Base-by-base conservation (phyloP, 2,329 filamentous ascomycete species). In the Pseudocercospora crystallina region DNA sequence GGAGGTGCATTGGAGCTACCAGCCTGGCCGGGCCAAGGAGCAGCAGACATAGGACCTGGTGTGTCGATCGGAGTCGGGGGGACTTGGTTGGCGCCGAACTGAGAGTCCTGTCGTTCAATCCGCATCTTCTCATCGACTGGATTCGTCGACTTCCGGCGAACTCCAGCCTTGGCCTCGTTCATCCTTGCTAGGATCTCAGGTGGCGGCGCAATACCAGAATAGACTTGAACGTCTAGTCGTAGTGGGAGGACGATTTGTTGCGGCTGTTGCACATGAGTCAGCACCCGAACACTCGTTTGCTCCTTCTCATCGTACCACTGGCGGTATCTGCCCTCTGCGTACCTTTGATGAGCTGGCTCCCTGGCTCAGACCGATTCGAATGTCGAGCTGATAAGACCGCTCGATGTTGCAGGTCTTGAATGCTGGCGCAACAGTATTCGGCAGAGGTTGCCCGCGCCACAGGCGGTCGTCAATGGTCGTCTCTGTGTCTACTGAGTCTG, bases 391-490 rank as follows among this genome's bases (percentile, higher is more conserved):
- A 69, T 99, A 97, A 44, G 75, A 79, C 26, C 92, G 82, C 44
- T 81, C 80, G 42, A 97, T 80, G 69, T 97, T 97, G 72, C 94
- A 99, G 1, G 90, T 89, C 42, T 83, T 78, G 66, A 99, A 99
- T 0, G 84, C 86, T 0, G 94, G 94, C 8, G 90, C 85, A 9
- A 99, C 83, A 0, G 89, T 92, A 67, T 89, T 94, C 2, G 92
- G 94, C 5, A 97, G 75, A 0, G 83, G 76, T 43, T 82, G 76
- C 35, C 77, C 76, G 56, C 81, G 81, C 94, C 94, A 99, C 35
- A 92, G 67, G 2, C 77, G 78, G 63, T 95, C 88, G 40, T 67
- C 61, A 10, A 70, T 52, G 15, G 63, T 50, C 1, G 53, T 55
- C 45, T 70, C 67, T 9, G 81, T 81, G 39, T 83, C 83, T 5